Evolutionary conservation across 352 stramenopile species (phyloP), one percentile per base, ranked within the genome.

Genomic region (Phytophthora foliorum): DNA sequence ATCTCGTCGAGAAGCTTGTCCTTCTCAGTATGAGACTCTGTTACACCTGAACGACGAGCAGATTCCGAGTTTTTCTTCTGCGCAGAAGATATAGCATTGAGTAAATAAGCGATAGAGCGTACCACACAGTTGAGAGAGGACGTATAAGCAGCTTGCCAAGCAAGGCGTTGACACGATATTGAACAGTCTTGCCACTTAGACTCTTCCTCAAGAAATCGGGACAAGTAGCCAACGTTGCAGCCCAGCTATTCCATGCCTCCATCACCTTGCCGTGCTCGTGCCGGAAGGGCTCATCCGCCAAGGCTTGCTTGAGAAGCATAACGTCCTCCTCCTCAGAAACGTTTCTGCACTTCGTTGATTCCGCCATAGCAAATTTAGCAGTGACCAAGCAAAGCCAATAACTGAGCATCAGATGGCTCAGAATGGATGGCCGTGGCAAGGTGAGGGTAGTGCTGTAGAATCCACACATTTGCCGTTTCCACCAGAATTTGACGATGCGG

Each of bases 311-410:
- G 10, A 64, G 9, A 17, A 57, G 57, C 45, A 50, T 57, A 32
- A 51, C 24, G 25, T 50, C 42, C 27, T 64, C 57, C 10, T 17
- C 32, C 31, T 65, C 57, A 21, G 24, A 32, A 8, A 58, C 44
- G 25, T 65, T 65, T 24, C 36, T 58, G n/a, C 36, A 46, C 14
- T 51, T 65, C 31, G 21, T 56, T 64, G 44, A 29, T 48, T 38
- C 57, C 22, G 41, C 17, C 45, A 64, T 64, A 17, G 4, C 34
- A 41, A 41, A 5, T 41, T 17, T 4, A 14, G 9, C 34, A 41
- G 34, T 41, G 34, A 4, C 3, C 3, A 17, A 41, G 34, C 34
- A 17, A 41, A 41, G 4, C 17, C 17, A 17, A 17, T 6, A 11
- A 17, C 34, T 11, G 13, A 6, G 34, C 34, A 41, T 3, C 10